Evolutionary conservation across 2,329 filamentous ascomycete species (phyloP).

Genomic region (Rugonectria rugulosa): DNA sequence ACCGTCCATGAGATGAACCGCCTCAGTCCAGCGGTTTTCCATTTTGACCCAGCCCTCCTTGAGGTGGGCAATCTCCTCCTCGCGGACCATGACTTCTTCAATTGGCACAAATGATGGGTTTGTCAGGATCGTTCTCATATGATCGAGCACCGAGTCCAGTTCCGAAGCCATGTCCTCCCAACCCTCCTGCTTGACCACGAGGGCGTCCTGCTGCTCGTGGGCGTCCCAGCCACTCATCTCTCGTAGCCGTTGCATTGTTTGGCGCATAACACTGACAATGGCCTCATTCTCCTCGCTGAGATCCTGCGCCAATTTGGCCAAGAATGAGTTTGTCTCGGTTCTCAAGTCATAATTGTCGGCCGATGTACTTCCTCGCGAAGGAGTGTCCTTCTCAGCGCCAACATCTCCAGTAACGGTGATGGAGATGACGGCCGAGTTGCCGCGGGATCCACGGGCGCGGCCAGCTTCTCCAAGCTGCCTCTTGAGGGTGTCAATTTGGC

Average conservation of each 20-base stretch:
- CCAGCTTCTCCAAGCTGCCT: constrained; percentile 79
- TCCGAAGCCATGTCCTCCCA: constrained; percentile 75
- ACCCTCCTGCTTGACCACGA: constrained; percentile 47
- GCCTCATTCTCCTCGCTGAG: constrained; percentile 93
- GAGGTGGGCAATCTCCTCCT: constrained; percentile 86
- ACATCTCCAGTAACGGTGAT: constrained; percentile 65
- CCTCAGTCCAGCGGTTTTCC: constrained; percentile 89
- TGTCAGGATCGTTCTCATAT: constrained; percentile 83
- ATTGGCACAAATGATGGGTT: constrained; percentile 97
- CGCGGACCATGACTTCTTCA: constrained; percentile 91
- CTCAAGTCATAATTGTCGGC: constrained; percentile 72
- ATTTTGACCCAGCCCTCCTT: constrained; percentile 91
- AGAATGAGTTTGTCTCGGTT: constrained; percentile 88
- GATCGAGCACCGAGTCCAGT: constrained; percentile 79
- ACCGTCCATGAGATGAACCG: constrained; percentile 87
- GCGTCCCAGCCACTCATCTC: constrained; percentile 67
- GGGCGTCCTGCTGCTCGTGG: constrained; percentile 44
- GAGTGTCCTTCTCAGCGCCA: constrained; percentile 55
- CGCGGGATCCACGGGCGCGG: constrained; percentile 65
- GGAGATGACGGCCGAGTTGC: constrained; percentile 61
- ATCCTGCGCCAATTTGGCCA: constrained; percentile 82
- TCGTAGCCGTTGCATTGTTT: constrained; percentile 74
- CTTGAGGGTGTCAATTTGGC: constrained; percentile 88
- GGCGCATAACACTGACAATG: constrained; percentile 74
- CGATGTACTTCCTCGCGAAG: constrained; percentile 29